A percentile compares a stretch with the other conserved stretches of the same genome.
Conservation (phyloP, 768 basidiomycete species). For the Agaricus subrufescens region DNA sequence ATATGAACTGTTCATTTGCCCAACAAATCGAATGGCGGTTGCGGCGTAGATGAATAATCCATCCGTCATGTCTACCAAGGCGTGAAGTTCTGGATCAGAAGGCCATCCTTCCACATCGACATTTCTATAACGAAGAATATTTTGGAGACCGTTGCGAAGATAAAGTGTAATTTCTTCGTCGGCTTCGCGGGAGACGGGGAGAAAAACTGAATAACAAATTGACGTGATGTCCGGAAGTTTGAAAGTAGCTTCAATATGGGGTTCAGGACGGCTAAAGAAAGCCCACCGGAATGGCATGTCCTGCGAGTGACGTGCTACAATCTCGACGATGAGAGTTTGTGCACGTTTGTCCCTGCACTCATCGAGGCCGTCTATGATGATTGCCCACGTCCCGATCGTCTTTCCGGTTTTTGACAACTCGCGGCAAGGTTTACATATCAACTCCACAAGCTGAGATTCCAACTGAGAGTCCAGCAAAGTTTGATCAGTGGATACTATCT, state of each 20-base stretch:
- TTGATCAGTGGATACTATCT: background rate
- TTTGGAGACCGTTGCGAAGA: background rate
- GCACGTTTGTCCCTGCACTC: background rate
- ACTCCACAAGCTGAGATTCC: background rate
- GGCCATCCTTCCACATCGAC: constrained; percentile 9
- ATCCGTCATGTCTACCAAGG: constrained; percentile 14
- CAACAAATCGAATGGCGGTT: constrained; percentile 22
- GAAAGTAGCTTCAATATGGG: constrained; percentile 1
- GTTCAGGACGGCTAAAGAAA: constrained; percentile 1
- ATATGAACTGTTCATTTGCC: background rate
- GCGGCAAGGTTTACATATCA: background rate
- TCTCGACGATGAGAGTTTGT: background rate
- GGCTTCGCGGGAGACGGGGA: background rate
- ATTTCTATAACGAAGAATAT: background rate
- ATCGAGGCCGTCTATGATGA: constrained; percentile 1
- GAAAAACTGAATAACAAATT: background rate
- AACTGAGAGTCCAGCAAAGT: background rate
- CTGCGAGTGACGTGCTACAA: background rate
- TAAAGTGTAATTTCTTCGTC: constrained; percentile 7
- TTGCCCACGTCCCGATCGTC: background rate
- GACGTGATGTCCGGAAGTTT: background rate
- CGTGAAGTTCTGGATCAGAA: constrained; percentile 1
- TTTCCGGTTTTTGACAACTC: background rate
- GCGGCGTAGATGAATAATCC: constrained; percentile 24
- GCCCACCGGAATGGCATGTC: background rate